Percentiles rank a stretch among this genome's conserved stretches.
Evolutionary conservation across 1,284 basidiomycete species (phyloP).

Genomic region (Ganoderma lucidum): DNA sequence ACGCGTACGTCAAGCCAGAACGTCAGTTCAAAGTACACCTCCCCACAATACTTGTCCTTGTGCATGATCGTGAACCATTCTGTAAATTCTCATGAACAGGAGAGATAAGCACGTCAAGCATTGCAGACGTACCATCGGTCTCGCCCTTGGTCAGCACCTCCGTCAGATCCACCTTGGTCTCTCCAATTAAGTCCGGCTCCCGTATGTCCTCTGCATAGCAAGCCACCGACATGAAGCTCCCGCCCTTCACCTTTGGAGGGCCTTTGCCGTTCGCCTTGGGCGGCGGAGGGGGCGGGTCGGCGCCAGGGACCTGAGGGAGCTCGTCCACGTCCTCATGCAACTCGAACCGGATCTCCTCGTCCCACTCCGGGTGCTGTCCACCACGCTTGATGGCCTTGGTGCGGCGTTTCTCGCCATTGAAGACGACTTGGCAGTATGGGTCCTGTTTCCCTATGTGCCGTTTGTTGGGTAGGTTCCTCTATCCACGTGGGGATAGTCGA

Average conservation of each 20-base stretch:
- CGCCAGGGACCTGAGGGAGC: conserved; percentile 55
- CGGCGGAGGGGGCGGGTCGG: conserved; percentile 65
- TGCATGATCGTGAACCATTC: conserved; percentile 94
- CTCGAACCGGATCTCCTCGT: conserved; percentile 96
- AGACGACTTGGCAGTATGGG: conserved; percentile 87
- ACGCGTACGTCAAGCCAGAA: conserved; percentile 92
- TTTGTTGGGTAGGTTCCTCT: conserved; percentile 95
- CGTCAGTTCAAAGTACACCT: conserved; percentile 93
- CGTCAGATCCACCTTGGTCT: conserved; percentile 86
- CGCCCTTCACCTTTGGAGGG: conserved; percentile 73
- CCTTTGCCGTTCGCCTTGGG: conserved; percentile 58
- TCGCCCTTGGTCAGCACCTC: conserved; percentile 95
- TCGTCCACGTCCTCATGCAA: conserved; percentile 82
- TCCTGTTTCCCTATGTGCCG: conserved; percentile 97
- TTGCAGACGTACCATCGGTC: conserved; percentile 82
- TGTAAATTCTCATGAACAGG: conserved; percentile 42
- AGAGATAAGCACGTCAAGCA: conserved; percentile 8
- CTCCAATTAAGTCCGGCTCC: conserved; percentile 97
- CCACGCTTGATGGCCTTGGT: conserved; percentile 95
- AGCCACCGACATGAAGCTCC: conserved; percentile 81
- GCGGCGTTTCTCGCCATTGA: conserved; percentile 83
- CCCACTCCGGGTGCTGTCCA: conserved; percentile 99
- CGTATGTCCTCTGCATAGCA: conserved; percentile 96
- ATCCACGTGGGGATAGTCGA: conserved; percentile 20
- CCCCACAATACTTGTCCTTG: conserved; percentile 94